Conservation (phyloP, 1,284 basidiomycete genomes). For the Fereydounia khargensis region DNA sequence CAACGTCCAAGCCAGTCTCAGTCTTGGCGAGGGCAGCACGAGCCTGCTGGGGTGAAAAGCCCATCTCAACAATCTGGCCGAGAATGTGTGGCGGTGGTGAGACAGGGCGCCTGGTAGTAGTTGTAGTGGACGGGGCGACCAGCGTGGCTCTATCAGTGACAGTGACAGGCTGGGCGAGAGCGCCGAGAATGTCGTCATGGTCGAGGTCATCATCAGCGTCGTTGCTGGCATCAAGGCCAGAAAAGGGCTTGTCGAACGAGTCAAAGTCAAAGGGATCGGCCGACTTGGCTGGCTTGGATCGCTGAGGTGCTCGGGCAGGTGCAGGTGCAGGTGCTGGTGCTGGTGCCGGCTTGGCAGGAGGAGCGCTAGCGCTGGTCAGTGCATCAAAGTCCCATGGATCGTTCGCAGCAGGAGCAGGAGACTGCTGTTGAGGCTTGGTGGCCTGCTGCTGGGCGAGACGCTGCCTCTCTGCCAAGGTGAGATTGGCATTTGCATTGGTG, state of each 20-base stretch:
- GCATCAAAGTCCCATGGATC: constrained; percentile 30
- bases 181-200: constrained; percentile 45
- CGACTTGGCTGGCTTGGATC: background rate
- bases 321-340: background rate
- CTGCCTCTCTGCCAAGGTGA: constrained; percentile 24
- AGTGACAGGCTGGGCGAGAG: constrained; percentile 58
- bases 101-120: constrained; percentile 27
- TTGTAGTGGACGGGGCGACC: constrained; percentile 56
- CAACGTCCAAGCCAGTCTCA: constrained; percentile 37
- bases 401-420: background rate
- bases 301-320: background rate
- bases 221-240: constrained; percentile 1
- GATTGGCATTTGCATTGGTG: constrained; percentile 11
- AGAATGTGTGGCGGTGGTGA: constrained; percentile 53
- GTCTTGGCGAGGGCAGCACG: constrained; percentile 42
- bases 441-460: constrained; percentile 15
- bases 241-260: constrained; percentile 27
- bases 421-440: background rate
- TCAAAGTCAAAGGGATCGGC: constrained; percentile 47
- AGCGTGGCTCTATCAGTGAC: too few relatives aligned
- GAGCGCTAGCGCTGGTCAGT: constrained; percentile 6
- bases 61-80: constrained; percentile 56
- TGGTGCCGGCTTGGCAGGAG: too few relatives aligned
- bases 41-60: constrained; percentile 45
- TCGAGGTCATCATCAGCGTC: constrained; percentile 6